Conservation (phyloP, 129 eudicot genomes). For the Solidago caesia region DNA sequence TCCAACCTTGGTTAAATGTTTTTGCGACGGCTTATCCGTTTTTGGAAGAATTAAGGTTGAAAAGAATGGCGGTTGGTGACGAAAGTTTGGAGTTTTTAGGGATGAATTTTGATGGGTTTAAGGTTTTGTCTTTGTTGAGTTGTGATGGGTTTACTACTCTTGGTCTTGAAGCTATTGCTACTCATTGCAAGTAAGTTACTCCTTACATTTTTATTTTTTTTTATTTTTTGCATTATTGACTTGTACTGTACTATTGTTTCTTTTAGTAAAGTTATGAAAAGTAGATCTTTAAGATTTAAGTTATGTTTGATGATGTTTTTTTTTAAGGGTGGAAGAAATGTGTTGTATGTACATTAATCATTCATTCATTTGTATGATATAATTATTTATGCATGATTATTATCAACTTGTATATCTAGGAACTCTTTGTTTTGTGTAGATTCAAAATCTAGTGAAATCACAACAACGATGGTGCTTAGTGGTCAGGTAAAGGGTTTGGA, state of each 20-base stretch:
- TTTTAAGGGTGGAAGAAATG: neutral
- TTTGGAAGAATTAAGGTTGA: conserved; percentile 75
- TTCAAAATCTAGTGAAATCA: neutral
- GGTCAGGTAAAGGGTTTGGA: no score
- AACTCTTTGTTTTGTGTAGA: neutral
- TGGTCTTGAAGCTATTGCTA: conserved; percentile 72
- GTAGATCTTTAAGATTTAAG: neutral
- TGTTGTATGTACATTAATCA: neutral
- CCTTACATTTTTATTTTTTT: neutral
- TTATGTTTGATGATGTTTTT: neutral
- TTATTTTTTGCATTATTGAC: neutral
- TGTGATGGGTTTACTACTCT: conserved; percentile 84
- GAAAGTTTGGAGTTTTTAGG: conserved; percentile 82
- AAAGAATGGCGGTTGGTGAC: conserved; percentile 74
- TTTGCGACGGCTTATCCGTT: conserved; percentile 67
- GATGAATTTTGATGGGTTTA: conserved; percentile 50
- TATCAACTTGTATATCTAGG: neutral
- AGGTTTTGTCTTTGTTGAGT: conserved; percentile 53
- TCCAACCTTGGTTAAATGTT: conserved; percentile 58
- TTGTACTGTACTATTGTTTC: neutral
- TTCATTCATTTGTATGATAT: neutral
- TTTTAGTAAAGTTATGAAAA: neutral
- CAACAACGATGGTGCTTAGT: no score
- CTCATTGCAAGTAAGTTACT: conserved; percentile 65
- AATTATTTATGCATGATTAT: no score